Conservation (phyloP, 2,329 filamentous ascomycete genomes). For the Exophiala sp. region DNA sequence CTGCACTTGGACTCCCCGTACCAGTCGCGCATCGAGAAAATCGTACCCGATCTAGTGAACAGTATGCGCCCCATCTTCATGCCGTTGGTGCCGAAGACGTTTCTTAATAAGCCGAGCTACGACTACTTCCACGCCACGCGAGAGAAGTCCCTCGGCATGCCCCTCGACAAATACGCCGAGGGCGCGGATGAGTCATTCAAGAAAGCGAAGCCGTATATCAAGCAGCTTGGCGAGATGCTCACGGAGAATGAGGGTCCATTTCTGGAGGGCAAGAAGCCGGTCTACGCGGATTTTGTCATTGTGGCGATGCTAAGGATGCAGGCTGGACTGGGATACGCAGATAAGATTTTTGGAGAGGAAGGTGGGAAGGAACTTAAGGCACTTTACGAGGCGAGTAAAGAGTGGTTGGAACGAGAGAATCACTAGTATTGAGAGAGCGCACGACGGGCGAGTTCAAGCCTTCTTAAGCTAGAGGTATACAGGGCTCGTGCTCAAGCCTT, state of each 20-base stretch:
- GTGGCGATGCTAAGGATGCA: slow-evolving; percentile 48
- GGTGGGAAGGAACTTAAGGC: slow-evolving; percentile 16
- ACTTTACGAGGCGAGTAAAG: slow-evolving; percentile 15
- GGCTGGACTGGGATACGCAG: slow-evolving; percentile 27
- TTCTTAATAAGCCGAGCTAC: slow-evolving; percentile 52
- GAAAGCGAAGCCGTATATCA: slow-evolving; percentile 32
- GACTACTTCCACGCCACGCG: slow-evolving; percentile 59
- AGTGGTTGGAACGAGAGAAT: slow-evolving; percentile 25
- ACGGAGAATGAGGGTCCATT: slow-evolving; percentile 60
- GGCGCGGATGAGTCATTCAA: slow-evolving; percentile 48
- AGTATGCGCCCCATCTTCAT: slow-evolving; percentile 45
- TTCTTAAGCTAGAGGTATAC: too few species aligned
- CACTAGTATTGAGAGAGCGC: slow-evolving; percentile 5
- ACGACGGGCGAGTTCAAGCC: too few species aligned
- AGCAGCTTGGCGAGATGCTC: slow-evolving; percentile 44
- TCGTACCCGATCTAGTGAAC: slow-evolving; percentile 35
- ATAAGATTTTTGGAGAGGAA: slow-evolving; percentile 6
- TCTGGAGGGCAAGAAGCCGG: slow-evolving; percentile 55
- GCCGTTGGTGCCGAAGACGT: slow-evolving; percentile 45
- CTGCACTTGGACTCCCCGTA: slow-evolving; percentile 56
- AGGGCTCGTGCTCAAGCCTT: too few species aligned
- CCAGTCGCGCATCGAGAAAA: slow-evolving; percentile 43
- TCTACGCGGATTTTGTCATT: slow-evolving; percentile 59
- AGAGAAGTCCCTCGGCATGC: slow-evolving; percentile 48
- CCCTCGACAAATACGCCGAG: slow-evolving; percentile 48